These are phyloP conservation scores for Lophiotrema nucula DNA, from an alignment of 495 filamentous ascomycete genomes.

Conservation along the genomic window DNA sequence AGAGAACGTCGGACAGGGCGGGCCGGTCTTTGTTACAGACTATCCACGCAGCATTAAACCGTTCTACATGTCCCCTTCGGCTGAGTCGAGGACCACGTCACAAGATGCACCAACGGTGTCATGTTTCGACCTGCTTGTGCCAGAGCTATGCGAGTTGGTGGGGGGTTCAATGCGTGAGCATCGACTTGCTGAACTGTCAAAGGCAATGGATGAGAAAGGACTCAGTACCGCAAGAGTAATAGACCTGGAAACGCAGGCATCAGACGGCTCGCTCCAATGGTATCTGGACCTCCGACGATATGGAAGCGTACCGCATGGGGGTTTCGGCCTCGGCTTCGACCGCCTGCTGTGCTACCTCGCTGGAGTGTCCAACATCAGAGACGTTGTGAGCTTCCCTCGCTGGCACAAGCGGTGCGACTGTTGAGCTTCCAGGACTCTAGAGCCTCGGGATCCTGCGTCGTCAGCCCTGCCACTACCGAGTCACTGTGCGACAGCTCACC, in stretches of 20 bases:
- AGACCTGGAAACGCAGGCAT: not conserved
- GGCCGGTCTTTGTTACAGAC: constrained; percentile 88
- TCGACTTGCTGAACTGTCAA: constrained; percentile 65
- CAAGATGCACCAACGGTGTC: constrained; percentile 64
- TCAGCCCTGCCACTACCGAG: too few species aligned
- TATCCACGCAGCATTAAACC: constrained; percentile 85
- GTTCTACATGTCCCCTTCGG: constrained; percentile 87
- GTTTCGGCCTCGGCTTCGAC: constrained; percentile 94
- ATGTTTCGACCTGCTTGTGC: constrained; percentile 93
- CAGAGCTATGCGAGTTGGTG: constrained; percentile 83
- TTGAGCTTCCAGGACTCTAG: constrained; percentile 51
- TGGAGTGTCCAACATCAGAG: constrained; percentile 79
- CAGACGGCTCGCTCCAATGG: constrained; percentile 63
- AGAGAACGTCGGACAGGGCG: constrained; percentile 60
- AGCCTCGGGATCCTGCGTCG: not conserved
- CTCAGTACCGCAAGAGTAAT: constrained; percentile 40
- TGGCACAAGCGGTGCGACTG: constrained; percentile 92
- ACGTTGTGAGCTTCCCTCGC: constrained; percentile 84
- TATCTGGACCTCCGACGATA: constrained; percentile 92
- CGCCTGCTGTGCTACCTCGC: constrained; percentile 82
- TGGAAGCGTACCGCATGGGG: constrained; percentile 93
- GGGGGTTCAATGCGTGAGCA: constrained; percentile 95
- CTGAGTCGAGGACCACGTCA: constrained; percentile 5
- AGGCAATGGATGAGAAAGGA: constrained; percentile 69
- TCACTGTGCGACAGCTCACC: too few species aligned